These are phyloP conservation scores for Porpolomopsis calyptriformis DNA, from an alignment of 768 basidiomycete genomes.

Conservation along the genomic window DNA sequence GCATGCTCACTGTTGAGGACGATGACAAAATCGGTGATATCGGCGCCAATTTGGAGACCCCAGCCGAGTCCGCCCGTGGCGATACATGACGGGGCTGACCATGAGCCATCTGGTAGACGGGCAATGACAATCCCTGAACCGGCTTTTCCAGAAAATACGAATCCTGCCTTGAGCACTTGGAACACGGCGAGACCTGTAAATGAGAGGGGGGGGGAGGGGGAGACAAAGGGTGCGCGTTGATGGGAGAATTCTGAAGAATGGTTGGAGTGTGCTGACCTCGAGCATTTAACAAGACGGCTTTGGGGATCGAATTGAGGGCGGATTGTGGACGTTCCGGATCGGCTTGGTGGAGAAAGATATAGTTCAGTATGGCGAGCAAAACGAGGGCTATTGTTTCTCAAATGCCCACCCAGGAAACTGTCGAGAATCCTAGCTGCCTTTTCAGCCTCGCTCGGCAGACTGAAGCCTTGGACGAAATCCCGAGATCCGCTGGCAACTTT, in stretches of 20 bases:
- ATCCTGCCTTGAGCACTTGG: slow-evolving; percentile 88
- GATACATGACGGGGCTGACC: slow-evolving; percentile 96
- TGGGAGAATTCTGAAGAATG: slow-evolving; percentile 2
- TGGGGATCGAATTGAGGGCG: slow-evolving; percentile 89
- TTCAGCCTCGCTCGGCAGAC: slow-evolving; percentile 83
- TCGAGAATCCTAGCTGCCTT: slow-evolving; percentile 89
- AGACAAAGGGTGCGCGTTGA: too few relatives aligned
- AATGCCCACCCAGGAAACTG: slow-evolving; percentile 83
- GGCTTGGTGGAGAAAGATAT: slow-evolving; percentile 33
- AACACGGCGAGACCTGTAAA: slow-evolving; percentile 83
- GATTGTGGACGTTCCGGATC: slow-evolving; percentile 81
- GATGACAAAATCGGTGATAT: slow-evolving; percentile 91
- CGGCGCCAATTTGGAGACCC: slow-evolving; percentile 93
- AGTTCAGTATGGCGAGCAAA: slow-evolving; percentile 8
- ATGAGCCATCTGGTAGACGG: slow-evolving; percentile 86
- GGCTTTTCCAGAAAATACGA: slow-evolving; percentile 91
- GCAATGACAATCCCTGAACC: slow-evolving; percentile 91
- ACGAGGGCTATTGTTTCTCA: too few relatives aligned
- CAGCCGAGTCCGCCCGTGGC: slow-evolving; percentile 91
- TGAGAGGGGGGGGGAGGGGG: too few relatives aligned
- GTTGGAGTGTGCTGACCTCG: slow-evolving; percentile 45
- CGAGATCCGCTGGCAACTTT: slow-evolving; percentile 66
- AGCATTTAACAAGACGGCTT: slow-evolving; percentile 80
- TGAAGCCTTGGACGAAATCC: slow-evolving; percentile 77
- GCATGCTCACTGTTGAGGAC: slow-evolving; percentile 96